Evolutionary conservation across 2,329 filamentous ascomycete species (phyloP), one percentile per base, ranked within the genome.

Genomic region (Ceratocystis cacaofunesta): DNA sequence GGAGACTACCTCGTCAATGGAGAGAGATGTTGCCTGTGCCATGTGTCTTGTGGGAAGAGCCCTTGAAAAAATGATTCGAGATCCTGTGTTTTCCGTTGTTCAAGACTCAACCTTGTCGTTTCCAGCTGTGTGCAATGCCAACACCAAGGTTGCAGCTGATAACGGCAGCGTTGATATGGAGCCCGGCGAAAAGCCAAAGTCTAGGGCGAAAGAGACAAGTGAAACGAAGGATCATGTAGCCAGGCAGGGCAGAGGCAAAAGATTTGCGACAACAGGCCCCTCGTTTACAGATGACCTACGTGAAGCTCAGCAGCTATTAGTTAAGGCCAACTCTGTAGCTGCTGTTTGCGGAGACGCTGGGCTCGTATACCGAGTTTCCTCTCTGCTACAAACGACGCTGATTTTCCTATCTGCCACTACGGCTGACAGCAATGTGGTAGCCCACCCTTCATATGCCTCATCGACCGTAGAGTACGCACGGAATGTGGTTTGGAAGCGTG

Each of bases 91-190:
- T 73, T 95, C 90, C 19, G 88, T 92, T 8, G 82, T 97, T 17
- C 89, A 92, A 58, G 94, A 99, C 71, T 96, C 94, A 0, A 96
- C 91, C 0, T 85, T 96, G 30, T 95, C 91, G 0, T 87, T 92
- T 67, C 90, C 92, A 1, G 85, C 89, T 0, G 78, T 92, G 46
- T 76, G 77, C 17, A 77, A 71, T 63, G 55, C 64, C 8, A 66
- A 63, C n/a, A 48, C 62, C 58, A 62, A 64, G 5, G 66, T 66
- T 32, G 48, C 60, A 6, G 62, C 68, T 17, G 64, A 52, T 2
- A 36, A 65, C 17, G 36, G 41, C 5, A 62, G 62, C 17, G 5
- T 58, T 7, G 62, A 60, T 19, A 64, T 64, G 57, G 43, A 50
- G 10, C 25, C 58, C 8, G 57, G 43, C 22, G 60, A 65, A 17